Evolutionary conservation across 2,329 filamentous ascomycete genomes (phyloP).

Genomic region (Fusarium sp.): DNA sequence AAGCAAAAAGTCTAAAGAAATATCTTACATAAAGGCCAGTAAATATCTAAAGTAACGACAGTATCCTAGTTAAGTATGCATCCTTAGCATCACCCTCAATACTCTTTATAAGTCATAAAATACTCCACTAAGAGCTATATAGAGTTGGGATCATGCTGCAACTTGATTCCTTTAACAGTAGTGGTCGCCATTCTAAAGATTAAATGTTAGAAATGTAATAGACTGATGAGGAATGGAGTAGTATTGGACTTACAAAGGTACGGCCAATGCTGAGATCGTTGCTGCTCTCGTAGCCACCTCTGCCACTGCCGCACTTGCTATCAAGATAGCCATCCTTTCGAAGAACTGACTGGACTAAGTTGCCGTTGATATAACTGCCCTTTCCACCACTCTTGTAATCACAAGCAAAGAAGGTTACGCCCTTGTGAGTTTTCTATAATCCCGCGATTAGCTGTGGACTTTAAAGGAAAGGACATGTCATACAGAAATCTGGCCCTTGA

Average conservation of each 20-base stretch:
- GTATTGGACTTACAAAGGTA: neutral
- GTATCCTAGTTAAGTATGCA: neutral
- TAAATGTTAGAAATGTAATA: neutral
- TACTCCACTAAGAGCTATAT: neutral
- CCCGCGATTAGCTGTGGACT: neutral
- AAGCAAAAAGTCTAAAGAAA: no score
- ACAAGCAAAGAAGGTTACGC: neutral
- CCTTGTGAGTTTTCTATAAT: neutral
- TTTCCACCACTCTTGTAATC: neutral
- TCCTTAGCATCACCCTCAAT: neutral
- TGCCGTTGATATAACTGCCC: neutral
- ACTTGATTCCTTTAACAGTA: neutral
- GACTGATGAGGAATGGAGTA: fast-evolving
- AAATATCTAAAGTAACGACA: neutral
- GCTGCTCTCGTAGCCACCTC: neutral
- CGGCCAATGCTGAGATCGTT: neutral
- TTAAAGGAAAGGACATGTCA: fast-evolving
- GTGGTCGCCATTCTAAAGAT: neutral
- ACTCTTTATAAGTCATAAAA: neutral
- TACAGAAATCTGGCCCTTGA: neutral
- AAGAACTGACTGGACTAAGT: neutral
- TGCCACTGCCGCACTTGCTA: neutral
- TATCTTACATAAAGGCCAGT: no score
- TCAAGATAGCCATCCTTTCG: neutral
- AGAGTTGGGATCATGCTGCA: fast-evolving